Conservation (phyloP, 177 flowering plant species). For the Tripterygium wilfordii region DNA sequence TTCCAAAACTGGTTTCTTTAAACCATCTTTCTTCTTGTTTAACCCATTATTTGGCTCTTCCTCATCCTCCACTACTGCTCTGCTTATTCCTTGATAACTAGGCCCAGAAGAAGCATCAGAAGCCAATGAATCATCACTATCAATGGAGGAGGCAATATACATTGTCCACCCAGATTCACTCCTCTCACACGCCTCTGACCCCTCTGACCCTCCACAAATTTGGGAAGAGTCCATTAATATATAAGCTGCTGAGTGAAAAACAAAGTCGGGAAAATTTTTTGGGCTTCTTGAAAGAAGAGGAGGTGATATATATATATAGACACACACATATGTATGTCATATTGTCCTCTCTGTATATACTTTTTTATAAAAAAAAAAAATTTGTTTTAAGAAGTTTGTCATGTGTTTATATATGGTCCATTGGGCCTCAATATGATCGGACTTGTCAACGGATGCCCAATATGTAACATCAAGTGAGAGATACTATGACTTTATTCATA, state of each 20-base stretch:
- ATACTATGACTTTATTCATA: no score
- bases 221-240: conserved; percentile 21
- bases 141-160: conserved; percentile 20
- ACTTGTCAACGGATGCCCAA: no score
- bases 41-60: neutral
- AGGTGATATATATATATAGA: no score
- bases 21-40: neutral
- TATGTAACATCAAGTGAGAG: no score
- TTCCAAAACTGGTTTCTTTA: no score
- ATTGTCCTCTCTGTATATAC: no score
- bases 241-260: neutral
- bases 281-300: neutral
- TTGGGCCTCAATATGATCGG: no score
- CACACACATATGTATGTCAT: no score
- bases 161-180: conserved; percentile 33
- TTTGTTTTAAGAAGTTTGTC: no score
- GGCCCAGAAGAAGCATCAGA: conserved; percentile 10
- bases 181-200: conserved; percentile 17
- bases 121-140: conserved; percentile 5
- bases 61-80: neutral
- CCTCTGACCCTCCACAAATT: conserved; percentile 12
- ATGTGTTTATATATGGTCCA: no score
- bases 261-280: neutral
- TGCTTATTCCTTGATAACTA: conserved; percentile 1
- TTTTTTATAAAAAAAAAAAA: no score